phyloP scores from a whole-genome alignment of 2,329 filamentous ascomycete genomes.

The Arthrocladium fulminans region DNA sequence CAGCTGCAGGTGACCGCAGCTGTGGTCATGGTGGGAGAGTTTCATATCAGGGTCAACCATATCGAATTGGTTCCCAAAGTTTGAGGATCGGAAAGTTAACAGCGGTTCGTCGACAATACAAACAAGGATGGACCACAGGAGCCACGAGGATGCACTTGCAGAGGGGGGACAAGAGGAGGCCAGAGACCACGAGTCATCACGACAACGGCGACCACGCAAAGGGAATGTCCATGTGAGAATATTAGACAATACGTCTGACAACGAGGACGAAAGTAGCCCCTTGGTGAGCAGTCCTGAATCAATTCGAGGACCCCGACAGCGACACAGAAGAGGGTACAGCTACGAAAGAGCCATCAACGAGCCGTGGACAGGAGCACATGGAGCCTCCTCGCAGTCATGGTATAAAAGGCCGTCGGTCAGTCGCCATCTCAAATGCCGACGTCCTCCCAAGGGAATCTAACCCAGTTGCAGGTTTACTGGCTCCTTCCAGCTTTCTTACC shows the following conservation, averaged over 20 bases:
- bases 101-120: background rate
- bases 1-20: background rate
- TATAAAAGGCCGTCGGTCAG: constrained; percentile 44
- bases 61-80: background rate
- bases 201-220: constrained; percentile 4
- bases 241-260: constrained; percentile 18
- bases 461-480: constrained; percentile 60
- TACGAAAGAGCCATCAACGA: constrained; percentile 20
- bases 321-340: constrained; percentile 14
- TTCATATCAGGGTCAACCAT: background rate
- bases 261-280: constrained; percentile 24
- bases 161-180: constrained; percentile 28
- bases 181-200: constrained; percentile 9
- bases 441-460: constrained; percentile 10
- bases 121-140: constrained; percentile 21
- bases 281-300: constrained; percentile 19
- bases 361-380: constrained; percentile 30
- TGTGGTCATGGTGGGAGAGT: background rate
- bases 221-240: constrained; percentile 12
- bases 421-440: constrained; percentile 12
- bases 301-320: constrained; percentile 10
- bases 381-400: constrained; percentile 30
- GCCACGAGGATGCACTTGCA: constrained; percentile 28
- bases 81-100: background rate
- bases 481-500: constrained; percentile 70